Evolutionary conservation across 768 basidiomycete species (phyloP), one percentile per base, ranked within the genome.

Genomic region (Crepidotus variabilis): DNA sequence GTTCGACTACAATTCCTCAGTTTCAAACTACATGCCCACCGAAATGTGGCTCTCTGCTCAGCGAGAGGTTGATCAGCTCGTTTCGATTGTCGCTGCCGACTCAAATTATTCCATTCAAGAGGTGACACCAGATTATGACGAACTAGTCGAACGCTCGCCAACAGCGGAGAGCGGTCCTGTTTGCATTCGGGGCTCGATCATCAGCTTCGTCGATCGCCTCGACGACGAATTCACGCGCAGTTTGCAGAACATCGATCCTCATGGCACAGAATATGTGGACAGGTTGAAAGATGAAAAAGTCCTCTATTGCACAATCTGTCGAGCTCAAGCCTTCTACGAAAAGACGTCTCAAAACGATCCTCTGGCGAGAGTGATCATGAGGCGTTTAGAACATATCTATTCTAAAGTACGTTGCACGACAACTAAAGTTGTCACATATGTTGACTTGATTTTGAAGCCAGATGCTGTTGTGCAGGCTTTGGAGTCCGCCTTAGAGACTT

Each of bases 181-280:
- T 56, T 82, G 85, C 57, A 89, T 99, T 57, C 88, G 96, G 51
- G 97, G 97, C 45, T 96, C 91, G 67, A 85, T 99, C 70, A 96
- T 98, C 72, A 92, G 92, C 67, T 92, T 97, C 63, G 84, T 99
- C 48, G 97, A 99, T 70, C 87, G 95, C 52, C 74, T 99, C 48
- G 97, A 98, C 69, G 97, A 98, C 64, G 97, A 99, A 73, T 99
- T 99, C 70, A 98, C 94, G 46, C 91, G 91, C 67, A 94, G 92
- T 65, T 74, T 99, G 33, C 97, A 98, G 82, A 94, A 98, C 67
- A 94, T 97, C 60, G 97, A 99, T 65, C 96, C 97, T 7, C 97
- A 99, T 68, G 94, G 97, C 1, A 93, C 91, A n/a, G 97, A 99
- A 71, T 99, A 99, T 67, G 90, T 99, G 46, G 97, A 98, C 67